Conservation (phyloP, 2,329 filamentous ascomycete species). For the Pseudocercospora macadamiae region DNA sequence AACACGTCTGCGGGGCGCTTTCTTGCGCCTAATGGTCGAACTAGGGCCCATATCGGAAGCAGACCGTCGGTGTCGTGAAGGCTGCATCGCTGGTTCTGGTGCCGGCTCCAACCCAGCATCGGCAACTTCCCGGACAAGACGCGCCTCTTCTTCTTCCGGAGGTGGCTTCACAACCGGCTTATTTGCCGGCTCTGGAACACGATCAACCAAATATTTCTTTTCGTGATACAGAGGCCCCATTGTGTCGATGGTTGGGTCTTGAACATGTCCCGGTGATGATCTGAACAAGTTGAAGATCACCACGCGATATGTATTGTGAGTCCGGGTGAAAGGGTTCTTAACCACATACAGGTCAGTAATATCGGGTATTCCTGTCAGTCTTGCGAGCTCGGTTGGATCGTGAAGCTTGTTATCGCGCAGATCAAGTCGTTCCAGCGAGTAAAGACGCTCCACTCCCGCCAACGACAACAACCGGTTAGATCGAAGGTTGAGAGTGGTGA, state of each 20-base stretch:
- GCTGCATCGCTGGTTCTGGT: slow-evolving; percentile 13
- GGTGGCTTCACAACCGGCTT: slow-evolving; percentile 77
- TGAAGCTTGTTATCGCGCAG: slow-evolving; percentile 85
- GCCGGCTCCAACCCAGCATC: slow-evolving; percentile 19
- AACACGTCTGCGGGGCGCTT: slow-evolving; percentile 59
- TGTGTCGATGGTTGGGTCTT: slow-evolving; percentile 88
- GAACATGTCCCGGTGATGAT: slow-evolving; percentile 81
- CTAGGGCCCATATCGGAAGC: slow-evolving; percentile 36
- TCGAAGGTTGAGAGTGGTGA: slow-evolving; percentile 88
- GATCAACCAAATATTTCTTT: slow-evolving; percentile 79
- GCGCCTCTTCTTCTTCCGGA: slow-evolving; percentile 56
- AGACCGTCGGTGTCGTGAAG: slow-evolving; percentile 31
- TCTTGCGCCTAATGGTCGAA: slow-evolving; percentile 57
- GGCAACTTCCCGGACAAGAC: slow-evolving; percentile 5
- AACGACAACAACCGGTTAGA: slow-evolving; percentile 85
- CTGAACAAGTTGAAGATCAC: slow-evolving; percentile 97
- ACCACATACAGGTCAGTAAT: slow-evolving; percentile 91
- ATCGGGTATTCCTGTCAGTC: slow-evolving; percentile 86
- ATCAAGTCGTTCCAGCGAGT: slow-evolving; percentile 86
- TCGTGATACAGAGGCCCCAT: slow-evolving; percentile 82
- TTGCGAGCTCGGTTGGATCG: slow-evolving; percentile 88
- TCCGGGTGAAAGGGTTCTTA: slow-evolving; percentile 88
- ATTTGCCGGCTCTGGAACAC: slow-evolving; percentile 72
- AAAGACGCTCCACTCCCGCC: slow-evolving; percentile 84
- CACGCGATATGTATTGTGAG: slow-evolving; percentile 81